Conservation (phyloP, 78 protist genomes). For the Polysphondylium violaceum region DNA sequence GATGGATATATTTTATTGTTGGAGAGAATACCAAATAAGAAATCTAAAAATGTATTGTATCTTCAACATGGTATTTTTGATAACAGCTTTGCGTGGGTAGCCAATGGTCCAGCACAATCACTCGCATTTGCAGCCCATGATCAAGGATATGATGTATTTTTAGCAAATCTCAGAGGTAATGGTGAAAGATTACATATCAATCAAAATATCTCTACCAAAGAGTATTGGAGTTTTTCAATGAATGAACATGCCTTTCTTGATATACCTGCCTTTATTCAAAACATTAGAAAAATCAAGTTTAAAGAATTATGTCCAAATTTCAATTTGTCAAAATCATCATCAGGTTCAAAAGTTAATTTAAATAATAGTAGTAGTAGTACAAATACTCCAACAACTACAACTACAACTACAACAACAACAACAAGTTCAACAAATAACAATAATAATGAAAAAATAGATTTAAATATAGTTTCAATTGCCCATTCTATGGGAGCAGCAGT, state of each 20-base stretch:
- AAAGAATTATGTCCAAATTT: conserved; percentile 35
- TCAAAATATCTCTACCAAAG: conserved; percentile 43
- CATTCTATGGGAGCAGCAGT: conserved; percentile 78
- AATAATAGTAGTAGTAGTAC: background rate
- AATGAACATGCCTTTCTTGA: conserved; percentile 75
- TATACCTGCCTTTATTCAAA: conserved; percentile 65
- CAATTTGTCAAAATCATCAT: no score
- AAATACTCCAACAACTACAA: conserved; percentile 12
- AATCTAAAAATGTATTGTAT: conserved; percentile 46
- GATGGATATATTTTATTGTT: conserved; percentile 68
- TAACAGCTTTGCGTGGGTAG: conserved; percentile 78
- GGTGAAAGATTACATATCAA: conserved; percentile 65
- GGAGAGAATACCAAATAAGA: conserved; percentile 66
- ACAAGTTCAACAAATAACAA: background rate
- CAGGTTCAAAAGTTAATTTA: no score
- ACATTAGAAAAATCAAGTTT: conserved; percentile 36
- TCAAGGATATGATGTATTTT: conserved; percentile 75
- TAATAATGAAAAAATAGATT: background rate
- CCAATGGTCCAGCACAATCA: conserved; percentile 67
- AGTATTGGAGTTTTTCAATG: conserved; percentile 73
- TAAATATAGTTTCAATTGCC: conserved; percentile 60
- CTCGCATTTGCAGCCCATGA: conserved; percentile 75
- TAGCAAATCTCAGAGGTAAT: conserved; percentile 64
- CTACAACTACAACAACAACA: background rate
- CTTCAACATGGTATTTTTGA: conserved; percentile 78